Percentiles rank a stretch among this genome's conserved stretches.
Evolutionary conservation across 2,329 filamentous ascomycete species (phyloP).

Genomic region (Capronia americana): DNA sequence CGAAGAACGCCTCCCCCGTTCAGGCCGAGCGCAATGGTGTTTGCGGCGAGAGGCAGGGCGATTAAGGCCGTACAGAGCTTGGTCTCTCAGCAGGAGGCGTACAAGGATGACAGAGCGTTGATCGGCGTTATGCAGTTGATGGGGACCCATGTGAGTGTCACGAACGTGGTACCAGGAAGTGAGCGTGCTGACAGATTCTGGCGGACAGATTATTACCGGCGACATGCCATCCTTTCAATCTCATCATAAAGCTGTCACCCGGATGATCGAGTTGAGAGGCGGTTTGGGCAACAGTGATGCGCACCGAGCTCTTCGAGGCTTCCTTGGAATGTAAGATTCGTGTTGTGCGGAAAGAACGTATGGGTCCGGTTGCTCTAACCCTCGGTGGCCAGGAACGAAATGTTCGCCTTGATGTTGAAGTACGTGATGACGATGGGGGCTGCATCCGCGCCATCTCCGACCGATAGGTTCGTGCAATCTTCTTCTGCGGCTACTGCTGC

Average conservation of each 20-base stretch:
- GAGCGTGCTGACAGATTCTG: background rate
- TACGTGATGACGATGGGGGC: background rate
- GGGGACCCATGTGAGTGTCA: background rate
- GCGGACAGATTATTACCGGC: conserved; percentile 5
- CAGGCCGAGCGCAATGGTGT: background rate
- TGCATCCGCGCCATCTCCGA: background rate
- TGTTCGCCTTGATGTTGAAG: conserved; percentile 5
- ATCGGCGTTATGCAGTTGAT: conserved; percentile 7
- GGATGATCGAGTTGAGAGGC: conserved; percentile 9
- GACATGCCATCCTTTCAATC: conserved; percentile 1
- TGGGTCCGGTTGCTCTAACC: background rate
- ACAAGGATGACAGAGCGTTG: conserved; percentile 2
- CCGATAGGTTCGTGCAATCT: background rate
- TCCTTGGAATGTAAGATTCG: conserved; percentile 8
- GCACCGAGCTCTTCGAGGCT: conserved; percentile 1
- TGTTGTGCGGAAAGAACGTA: background rate
- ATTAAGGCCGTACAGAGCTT: background rate
- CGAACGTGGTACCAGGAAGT: background rate
- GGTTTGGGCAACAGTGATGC: background rate
- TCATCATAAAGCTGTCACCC: conserved; percentile 7
- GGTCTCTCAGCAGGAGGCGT: conserved; percentile 1
- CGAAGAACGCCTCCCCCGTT: conserved; percentile 1
- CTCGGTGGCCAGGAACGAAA: background rate
- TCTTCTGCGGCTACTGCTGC: background rate
- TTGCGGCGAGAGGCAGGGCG: background rate